Evolutionary conservation across 306 rosid species (phyloP).

Genomic region (Castanopsis chinensis): DNA sequence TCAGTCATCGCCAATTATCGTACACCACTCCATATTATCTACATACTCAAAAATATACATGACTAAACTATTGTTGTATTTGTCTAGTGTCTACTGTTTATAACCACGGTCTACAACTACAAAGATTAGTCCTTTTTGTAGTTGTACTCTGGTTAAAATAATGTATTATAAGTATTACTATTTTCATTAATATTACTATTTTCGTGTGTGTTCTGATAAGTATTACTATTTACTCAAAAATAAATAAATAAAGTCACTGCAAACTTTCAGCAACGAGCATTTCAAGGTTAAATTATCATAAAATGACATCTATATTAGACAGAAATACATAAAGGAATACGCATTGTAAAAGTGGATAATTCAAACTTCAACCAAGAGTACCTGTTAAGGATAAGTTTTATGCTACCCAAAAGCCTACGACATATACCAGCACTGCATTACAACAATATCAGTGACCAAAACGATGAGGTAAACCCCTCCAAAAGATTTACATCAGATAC

Average conservation of each 20-base stretch:
- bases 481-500: not conserved
- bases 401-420: not conserved
- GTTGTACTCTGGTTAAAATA: too few relatives aligned
- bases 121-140: too few relatives aligned
- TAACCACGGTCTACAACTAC: too few relatives aligned
- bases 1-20: not conserved
- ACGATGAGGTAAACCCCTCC: not conserved
- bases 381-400: not conserved
- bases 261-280: too few relatives aligned
- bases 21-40: not conserved
- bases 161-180: too few relatives aligned
- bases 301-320: not conserved
- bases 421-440: conserved; percentile 14
- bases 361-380: not conserved
- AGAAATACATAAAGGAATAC: not conserved
- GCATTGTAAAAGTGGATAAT: not conserved
- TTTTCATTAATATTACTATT: too few relatives aligned
- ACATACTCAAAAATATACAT: too few relatives aligned
- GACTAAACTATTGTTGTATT: too few relatives aligned
- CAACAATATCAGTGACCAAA: not conserved
- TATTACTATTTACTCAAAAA: too few relatives aligned
- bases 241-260: not conserved
- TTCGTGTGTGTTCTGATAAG: too few relatives aligned
- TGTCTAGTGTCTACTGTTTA: too few relatives aligned
- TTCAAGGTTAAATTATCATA: not conserved